Percentiles rank a stretch among this genome's conserved stretches.
phyloP scores from a whole-genome alignment of 2,329 filamentous ascomycete species.

The Fusarium sp. region DNA sequence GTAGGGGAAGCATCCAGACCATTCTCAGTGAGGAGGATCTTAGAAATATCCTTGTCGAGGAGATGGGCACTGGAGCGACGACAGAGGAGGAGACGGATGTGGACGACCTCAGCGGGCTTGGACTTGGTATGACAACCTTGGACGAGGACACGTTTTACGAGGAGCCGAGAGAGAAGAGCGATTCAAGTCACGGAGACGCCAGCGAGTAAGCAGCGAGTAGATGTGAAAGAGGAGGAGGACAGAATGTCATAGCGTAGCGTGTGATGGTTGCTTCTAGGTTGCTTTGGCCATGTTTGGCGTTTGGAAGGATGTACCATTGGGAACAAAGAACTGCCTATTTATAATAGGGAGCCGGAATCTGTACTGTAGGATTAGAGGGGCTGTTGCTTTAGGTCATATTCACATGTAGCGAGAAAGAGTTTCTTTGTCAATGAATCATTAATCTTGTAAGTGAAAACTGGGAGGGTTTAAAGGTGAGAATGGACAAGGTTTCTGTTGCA shows the following conservation, averaged over 20 bases:
- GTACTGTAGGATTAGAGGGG: not conserved
- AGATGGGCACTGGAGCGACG: slow-evolving; percentile 48
- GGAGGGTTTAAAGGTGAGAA: not conserved
- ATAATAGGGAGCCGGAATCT: not conserved
- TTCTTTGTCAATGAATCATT: not conserved
- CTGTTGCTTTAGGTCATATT: not conserved
- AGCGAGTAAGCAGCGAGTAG: slow-evolving; percentile 9
- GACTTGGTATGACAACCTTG: slow-evolving; percentile 45
- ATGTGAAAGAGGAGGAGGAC: not conserved
- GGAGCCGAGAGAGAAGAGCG: slow-evolving; percentile 40
- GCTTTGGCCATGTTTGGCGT: slow-evolving; percentile 13
- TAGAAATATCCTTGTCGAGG: slow-evolving; percentile 59
- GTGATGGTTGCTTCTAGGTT: slow-evolving; percentile 5
- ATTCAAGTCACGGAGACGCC: slow-evolving; percentile 16
- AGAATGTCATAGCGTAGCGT: slow-evolving; percentile 9
- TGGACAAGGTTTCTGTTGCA: not conserved
- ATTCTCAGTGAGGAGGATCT: slow-evolving; percentile 73
- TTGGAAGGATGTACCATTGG: slow-evolving; percentile 5
- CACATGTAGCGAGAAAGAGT: not conserved
- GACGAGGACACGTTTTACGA: slow-evolving; percentile 43
- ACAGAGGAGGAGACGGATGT: slow-evolving; percentile 54
- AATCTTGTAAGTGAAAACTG: not conserved
- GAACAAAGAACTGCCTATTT: not conserved
- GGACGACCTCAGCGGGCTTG: slow-evolving; percentile 46
- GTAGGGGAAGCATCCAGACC: slow-evolving; percentile 68